These are phyloP conservation scores for Daldinia caldariorum DNA, from an alignment of 495 filamentous ascomycete genomes.

Conservation along the genomic window DNA sequence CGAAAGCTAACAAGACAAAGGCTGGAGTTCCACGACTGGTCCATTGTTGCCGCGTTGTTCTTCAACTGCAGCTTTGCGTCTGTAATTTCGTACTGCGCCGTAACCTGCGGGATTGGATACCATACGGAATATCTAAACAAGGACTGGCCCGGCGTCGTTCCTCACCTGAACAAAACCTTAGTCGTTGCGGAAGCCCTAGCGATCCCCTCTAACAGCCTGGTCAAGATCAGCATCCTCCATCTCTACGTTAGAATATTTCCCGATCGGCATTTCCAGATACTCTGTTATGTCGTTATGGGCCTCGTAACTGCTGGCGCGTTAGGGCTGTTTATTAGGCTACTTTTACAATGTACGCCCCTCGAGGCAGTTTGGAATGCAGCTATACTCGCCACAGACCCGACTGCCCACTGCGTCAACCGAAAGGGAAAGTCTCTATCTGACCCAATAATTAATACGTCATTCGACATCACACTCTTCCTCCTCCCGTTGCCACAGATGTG, in stretches of 20 bases:
- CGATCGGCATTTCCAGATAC: neutral
- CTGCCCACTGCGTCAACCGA: neutral
- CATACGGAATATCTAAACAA: neutral
- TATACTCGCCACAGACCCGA: neutral
- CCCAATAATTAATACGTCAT: neutral
- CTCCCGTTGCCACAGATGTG: neutral
- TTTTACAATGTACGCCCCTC: neutral
- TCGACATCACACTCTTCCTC: neutral
- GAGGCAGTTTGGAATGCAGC: neutral
- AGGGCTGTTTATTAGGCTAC: neutral
- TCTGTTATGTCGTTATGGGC: neutral
- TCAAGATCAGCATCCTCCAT: neutral
- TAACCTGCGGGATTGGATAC: neutral
- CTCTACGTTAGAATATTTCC: conserved; percentile 1
- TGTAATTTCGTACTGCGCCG: neutral
- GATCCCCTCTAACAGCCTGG: neutral
- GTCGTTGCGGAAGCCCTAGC: neutral
- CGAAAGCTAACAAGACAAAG: neutral
- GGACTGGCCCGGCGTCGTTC: neutral
- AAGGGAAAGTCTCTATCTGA: neutral
- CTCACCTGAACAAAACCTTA: neutral
- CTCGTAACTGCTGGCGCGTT: neutral
- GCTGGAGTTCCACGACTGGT: neutral
- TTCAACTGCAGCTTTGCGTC: neutral
- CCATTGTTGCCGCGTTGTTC: neutral